These are phyloP conservation scores for Pleurotus citrinopileatus DNA, from an alignment of 768 basidiomycete genomes.

Conservation along the genomic window DNA sequence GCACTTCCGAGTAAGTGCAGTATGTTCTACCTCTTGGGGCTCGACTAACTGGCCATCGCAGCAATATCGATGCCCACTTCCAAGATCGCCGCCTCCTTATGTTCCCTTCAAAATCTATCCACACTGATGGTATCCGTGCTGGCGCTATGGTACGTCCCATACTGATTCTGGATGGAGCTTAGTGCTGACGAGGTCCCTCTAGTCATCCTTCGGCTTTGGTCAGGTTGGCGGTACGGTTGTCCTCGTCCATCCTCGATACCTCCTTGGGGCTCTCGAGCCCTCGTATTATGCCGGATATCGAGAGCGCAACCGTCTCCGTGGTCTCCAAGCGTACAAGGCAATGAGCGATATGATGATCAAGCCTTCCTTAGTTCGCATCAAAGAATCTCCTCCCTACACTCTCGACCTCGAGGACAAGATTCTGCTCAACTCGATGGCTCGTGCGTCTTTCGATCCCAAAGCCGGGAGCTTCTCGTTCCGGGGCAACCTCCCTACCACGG, in stretches of 20 bases:
- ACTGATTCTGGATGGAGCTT: background rate
- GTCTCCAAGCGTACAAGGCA: constrained; percentile 75
- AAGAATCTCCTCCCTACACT: constrained; percentile 87
- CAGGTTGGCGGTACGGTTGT: constrained; percentile 95
- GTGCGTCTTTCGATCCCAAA: constrained; percentile 79
- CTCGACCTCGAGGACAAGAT: constrained; percentile 84
- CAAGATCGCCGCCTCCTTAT: constrained; percentile 86
- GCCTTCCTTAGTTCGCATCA: constrained; percentile 91
- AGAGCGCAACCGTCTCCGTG: constrained; percentile 61
- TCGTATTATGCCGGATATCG: constrained; percentile 78
- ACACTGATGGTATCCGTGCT: constrained; percentile 88
- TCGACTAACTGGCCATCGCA: constrained; percentile 29
- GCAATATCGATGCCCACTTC: constrained; percentile 93
- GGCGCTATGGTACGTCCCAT: constrained; percentile 72
- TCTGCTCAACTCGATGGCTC: constrained; percentile 88
- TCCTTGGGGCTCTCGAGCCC: constrained; percentile 81
- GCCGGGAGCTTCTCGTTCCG: constrained; percentile 84
- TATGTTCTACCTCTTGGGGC: background rate
- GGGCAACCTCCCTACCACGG: constrained; percentile 51
- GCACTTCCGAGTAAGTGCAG: constrained; percentile 86
- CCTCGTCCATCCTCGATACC: constrained; percentile 86
- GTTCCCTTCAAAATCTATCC: constrained; percentile 96
- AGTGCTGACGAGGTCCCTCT: constrained; percentile 8
- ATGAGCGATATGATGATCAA: constrained; percentile 97
- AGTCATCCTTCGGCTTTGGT: constrained; percentile 97